These are phyloP conservation scores for Tulasnella sp. DNA, from an alignment of 768 basidiomycete genomes.

Conservation along the genomic window DNA sequence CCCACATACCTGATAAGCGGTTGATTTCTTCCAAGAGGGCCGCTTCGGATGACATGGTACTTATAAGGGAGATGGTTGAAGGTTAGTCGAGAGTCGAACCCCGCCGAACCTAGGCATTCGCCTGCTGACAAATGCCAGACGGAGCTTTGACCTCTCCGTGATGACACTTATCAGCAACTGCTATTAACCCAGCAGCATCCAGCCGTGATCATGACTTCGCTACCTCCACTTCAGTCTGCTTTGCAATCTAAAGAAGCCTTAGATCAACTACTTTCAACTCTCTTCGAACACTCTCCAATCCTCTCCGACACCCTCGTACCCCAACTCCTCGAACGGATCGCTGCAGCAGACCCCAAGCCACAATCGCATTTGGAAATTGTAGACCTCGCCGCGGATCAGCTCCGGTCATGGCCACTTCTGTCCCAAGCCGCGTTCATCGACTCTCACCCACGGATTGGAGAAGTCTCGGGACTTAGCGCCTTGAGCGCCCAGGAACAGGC, in stretches of 20 bases:
- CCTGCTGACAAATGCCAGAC: not conserved
- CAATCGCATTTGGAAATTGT: constrained; percentile 47
- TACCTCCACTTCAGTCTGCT: not conserved
- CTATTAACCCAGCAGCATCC: not conserved
- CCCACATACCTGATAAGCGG: constrained; percentile 20
- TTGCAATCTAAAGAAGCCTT: constrained; percentile 20
- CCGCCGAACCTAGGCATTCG: not conserved
- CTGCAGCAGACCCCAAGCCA: constrained; percentile 31
- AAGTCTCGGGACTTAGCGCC: constrained; percentile 57
- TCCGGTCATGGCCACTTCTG: constrained; percentile 16
- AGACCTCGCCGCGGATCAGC: constrained; percentile 25
- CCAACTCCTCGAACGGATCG: constrained; percentile 17
- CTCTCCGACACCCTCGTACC: constrained; percentile 42
- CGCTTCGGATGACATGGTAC: constrained; percentile 21
- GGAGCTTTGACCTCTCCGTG: not conserved
- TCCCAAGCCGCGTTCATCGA: constrained; percentile 49
- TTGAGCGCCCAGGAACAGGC: constrained; percentile 71
- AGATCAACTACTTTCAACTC: constrained; percentile 28
- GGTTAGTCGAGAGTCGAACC: not conserved
- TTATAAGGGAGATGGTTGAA: not conserved
- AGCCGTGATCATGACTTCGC: constrained; percentile 13
- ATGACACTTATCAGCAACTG: not conserved
- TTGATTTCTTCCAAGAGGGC: constrained; percentile 23
- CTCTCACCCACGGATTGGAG: constrained; percentile 86
- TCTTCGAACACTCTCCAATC: constrained; percentile 60